phyloP scores from a whole-genome alignment of 129 eudicot species.

The Artemisia annua region DNA sequence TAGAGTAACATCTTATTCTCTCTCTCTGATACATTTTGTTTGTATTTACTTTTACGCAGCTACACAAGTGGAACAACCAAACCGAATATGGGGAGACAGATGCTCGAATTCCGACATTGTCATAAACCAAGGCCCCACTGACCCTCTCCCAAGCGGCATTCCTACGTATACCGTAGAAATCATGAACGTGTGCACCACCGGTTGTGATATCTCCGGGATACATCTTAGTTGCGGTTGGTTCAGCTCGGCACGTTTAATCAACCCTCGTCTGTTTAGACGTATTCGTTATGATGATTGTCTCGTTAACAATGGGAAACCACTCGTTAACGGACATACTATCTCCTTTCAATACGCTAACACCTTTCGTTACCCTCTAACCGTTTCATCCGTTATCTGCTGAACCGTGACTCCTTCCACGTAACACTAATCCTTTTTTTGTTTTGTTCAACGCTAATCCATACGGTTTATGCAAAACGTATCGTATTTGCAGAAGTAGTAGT shows the following conservation, averaged over 20 bases:
- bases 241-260: constrained; percentile 38
- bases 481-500: not conserved
- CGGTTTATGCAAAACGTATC: not conserved
- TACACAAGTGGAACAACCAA: constrained; percentile 34
- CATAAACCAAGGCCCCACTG: constrained; percentile 72
- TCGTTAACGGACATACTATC: constrained; percentile 58
- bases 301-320: constrained; percentile 72
- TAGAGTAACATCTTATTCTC: not conserved
- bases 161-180: constrained; percentile 91
- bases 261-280: constrained; percentile 36
- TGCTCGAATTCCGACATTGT: constrained; percentile 74
- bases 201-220: constrained; percentile 41
- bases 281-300: constrained; percentile 64
- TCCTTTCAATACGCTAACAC: constrained; percentile 82
- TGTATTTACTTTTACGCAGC: constrained; percentile 13
- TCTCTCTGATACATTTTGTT: constrained; percentile 5
- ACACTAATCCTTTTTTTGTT: not conserved
- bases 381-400: constrained; percentile 60
- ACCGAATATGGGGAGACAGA: constrained; percentile 77
- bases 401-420: not conserved
- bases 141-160: constrained; percentile 75
- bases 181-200: constrained; percentile 47
- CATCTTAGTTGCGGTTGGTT: constrained; percentile 44
- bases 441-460: too few relatives aligned
- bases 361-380: constrained; percentile 71